These are phyloP conservation scores for Rhododendron ferrugineum DNA, from an alignment of 148 eudicot species.

Conservation along the genomic window DNA sequence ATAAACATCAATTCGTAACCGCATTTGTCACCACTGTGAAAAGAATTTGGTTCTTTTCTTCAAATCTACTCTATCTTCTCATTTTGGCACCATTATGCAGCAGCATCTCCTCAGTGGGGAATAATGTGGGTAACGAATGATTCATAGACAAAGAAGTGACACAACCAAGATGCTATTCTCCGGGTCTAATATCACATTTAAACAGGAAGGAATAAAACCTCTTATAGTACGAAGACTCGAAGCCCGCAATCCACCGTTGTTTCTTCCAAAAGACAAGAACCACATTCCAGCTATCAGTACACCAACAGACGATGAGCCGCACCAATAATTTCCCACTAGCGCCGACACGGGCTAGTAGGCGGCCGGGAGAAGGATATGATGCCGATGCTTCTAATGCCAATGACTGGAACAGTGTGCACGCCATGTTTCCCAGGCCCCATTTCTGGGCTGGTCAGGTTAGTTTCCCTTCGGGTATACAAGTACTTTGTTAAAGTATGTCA, in stretches of 20 bases:
- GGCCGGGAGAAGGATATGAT: not conserved
- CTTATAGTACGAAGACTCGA: not conserved
- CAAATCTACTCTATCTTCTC: constrained; percentile 4
- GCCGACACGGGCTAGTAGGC: not conserved
- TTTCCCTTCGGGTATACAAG: not conserved
- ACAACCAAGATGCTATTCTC: not conserved
- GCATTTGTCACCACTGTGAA: not conserved
- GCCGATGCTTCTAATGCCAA: not conserved
- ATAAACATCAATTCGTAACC: not conserved
- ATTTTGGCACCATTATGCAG: not conserved
- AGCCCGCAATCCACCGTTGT: not conserved
- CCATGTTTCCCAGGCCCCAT: not conserved
- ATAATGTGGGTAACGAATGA: not conserved
- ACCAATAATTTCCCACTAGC: not conserved
- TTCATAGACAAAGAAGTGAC: not conserved
- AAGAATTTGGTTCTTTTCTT: constrained; percentile 20
- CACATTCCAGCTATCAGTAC: not conserved
- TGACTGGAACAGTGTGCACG: not conserved
- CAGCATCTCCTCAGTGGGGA: constrained; percentile 6
- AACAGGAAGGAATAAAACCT: not conserved
- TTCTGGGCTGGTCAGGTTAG: not conserved
- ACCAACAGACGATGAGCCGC: constrained; percentile 3
- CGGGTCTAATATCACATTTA: not conserved
- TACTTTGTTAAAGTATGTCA: too few species aligned
- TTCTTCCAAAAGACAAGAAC: not conserved